Percentiles rank a stretch among this genome's conserved stretches.
Conservation (phyloP, 2,329 filamentous ascomycete species). For the Tolypocladium tropicale region DNA sequence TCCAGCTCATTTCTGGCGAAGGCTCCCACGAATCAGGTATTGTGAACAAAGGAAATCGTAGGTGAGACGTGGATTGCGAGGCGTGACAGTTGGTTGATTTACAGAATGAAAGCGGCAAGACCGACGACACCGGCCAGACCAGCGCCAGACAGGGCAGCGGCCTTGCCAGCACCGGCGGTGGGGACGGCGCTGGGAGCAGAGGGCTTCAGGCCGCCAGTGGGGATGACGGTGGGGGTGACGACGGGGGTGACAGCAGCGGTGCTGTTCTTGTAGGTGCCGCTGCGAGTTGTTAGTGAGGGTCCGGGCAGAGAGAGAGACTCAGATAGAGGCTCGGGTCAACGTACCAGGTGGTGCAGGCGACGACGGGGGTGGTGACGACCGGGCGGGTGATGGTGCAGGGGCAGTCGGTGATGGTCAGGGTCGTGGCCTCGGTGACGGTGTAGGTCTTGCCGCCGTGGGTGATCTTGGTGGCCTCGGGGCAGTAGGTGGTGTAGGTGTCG, state of each 20-base stretch:
- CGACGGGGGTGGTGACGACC: constrained; percentile 39
- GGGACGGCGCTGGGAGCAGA: constrained; percentile 26
- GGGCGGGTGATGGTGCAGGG: constrained; percentile 58
- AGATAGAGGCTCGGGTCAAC: too few relatives aligned
- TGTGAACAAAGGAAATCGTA: constrained; percentile 31
- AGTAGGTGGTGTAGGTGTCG: constrained; percentile 59
- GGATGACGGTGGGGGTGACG: constrained; percentile 11
- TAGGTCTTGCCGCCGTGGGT: constrained; percentile 56
- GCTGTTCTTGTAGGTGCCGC: constrained; percentile 18
- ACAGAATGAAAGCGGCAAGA: constrained; percentile 48
- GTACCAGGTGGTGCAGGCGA: constrained; percentile 46
- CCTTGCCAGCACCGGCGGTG: constrained; percentile 47
- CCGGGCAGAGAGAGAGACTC: not conserved
- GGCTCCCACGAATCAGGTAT: constrained; percentile 27
- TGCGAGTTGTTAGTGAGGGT: constrained; percentile 9
- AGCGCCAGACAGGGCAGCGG: constrained; percentile 45
- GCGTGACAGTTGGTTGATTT: constrained; percentile 31
- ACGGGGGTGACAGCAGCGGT: constrained; percentile 8
- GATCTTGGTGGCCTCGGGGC: constrained; percentile 56
- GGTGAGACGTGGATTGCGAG: constrained; percentile 25
- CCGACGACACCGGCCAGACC: constrained; percentile 51
- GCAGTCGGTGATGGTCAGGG: constrained; percentile 62
- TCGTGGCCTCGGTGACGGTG: constrained; percentile 57
- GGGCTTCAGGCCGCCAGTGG: constrained; percentile 8
- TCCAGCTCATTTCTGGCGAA: constrained; percentile 28